Evolutionary conservation across 805 yeast species (phyloP).

Genomic region (Candida patagonica): DNA sequence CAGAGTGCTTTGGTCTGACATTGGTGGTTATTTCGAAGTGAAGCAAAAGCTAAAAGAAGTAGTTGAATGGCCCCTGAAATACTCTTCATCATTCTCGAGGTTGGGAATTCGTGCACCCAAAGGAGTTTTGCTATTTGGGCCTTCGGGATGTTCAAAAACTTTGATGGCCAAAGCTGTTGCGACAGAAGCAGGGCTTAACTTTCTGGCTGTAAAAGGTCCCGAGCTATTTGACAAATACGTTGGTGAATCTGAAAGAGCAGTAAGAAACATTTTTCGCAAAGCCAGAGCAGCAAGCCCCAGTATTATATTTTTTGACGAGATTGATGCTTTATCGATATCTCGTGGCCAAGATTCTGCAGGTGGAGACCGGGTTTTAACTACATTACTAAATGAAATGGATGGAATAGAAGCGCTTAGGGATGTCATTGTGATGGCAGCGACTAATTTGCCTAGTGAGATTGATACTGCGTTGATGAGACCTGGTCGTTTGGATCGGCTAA

Average conservation of each 20-base stretch:
- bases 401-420: slow-evolving; percentile 95
- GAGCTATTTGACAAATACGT: slow-evolving; percentile 91
- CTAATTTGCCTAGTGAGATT: slow-evolving; percentile 88
- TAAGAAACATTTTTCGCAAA: slow-evolving; percentile 84
- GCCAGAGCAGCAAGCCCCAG: slow-evolving; percentile 94
- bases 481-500: slow-evolving; percentile 88
- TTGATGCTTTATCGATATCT: slow-evolving; percentile 82
- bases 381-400: slow-evolving; percentile 88
- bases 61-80: slow-evolving; percentile 83
- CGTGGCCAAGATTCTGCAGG: slow-evolving; percentile 33
- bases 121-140: slow-evolving; percentile 90
- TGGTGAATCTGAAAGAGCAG: slow-evolving; percentile 96
- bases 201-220: slow-evolving; percentile 94
- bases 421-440: slow-evolving; percentile 91
- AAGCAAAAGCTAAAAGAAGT: slow-evolving; percentile 79
- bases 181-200: slow-evolving; percentile 90
- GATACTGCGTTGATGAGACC: slow-evolving; percentile 93
- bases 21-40: slow-evolving; percentile 86
- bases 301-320: slow-evolving; percentile 93
- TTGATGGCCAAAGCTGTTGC: slow-evolving; percentile 96
- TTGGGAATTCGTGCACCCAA: slow-evolving; percentile 87
- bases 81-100: slow-evolving; percentile 61
- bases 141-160: slow-evolving; percentile 97
- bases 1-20: slow-evolving; percentile 84
- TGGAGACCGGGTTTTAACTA: slow-evolving; percentile 78